phyloP scores from a whole-genome alignment of 805 yeast species.

The Saccharomycopsis capsularis region DNA sequence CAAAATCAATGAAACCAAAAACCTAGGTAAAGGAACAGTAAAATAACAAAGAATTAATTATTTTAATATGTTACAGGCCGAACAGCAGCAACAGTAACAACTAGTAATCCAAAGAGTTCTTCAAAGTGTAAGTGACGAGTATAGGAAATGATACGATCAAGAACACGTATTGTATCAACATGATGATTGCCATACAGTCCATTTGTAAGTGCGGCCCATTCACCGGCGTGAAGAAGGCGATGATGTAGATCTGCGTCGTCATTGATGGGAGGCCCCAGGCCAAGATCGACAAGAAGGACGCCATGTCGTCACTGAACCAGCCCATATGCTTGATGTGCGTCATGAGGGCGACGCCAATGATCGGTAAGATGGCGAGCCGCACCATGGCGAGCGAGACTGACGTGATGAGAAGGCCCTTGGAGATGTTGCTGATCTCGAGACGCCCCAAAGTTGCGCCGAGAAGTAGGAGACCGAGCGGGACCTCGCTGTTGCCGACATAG shows the following conservation, averaged over 20 bases:
- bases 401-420: constrained; percentile 61
- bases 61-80: too few relatives aligned
- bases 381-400: constrained; percentile 51
- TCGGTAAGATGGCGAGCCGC: constrained; percentile 68
- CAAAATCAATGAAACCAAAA: too few relatives aligned
- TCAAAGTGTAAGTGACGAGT: constrained; percentile 17
- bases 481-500: constrained; percentile 83
- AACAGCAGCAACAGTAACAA: background rate
- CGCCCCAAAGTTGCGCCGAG: constrained; percentile 88
- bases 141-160: constrained; percentile 21
- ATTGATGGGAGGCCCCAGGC: constrained; percentile 84
- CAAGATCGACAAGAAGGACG: constrained; percentile 68
- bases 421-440: constrained; percentile 51
- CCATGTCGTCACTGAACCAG: constrained; percentile 39
- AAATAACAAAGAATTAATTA: too few relatives aligned
- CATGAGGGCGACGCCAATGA: constrained; percentile 64
- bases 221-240: constrained; percentile 81
- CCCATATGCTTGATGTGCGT: constrained; percentile 62
- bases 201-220: constrained; percentile 44
- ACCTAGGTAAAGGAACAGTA: too few relatives aligned
- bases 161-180: constrained; percentile 64
- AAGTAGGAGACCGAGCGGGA: constrained; percentile 78
- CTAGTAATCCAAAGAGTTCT: constrained; percentile 11
- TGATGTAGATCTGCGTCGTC: constrained; percentile 78
- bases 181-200: constrained; percentile 75